phyloP scores from a whole-genome alignment of 2,329 filamentous ascomycete genomes.

The Ceratocystis cubensis region DNA sequence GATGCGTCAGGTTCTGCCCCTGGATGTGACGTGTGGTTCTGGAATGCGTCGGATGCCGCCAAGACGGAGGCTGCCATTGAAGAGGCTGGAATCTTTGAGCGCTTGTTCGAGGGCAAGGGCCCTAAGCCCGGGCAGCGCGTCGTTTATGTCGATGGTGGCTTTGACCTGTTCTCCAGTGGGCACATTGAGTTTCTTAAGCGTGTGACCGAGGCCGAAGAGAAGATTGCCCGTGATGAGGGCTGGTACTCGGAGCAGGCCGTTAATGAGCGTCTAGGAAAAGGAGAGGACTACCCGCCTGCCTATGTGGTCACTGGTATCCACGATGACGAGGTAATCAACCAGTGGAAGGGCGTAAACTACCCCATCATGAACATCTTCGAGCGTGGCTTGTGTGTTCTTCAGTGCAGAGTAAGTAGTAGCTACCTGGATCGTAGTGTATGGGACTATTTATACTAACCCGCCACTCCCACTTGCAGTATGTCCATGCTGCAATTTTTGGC shows the following conservation, averaged over 20 bases:
- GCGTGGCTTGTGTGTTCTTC: slow-evolving; percentile 83
- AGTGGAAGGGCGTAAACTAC: slow-evolving; percentile 95
- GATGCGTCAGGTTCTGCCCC: slow-evolving; percentile 69
- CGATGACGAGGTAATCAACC: slow-evolving; percentile 88
- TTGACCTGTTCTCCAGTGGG: slow-evolving; percentile 90
- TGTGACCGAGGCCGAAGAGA: slow-evolving; percentile 62
- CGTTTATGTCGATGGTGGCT: slow-evolving; percentile 92
- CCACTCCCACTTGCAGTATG: slow-evolving; percentile 45
- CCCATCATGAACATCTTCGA: slow-evolving; percentile 99
- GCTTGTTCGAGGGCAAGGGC: slow-evolving; percentile 57
- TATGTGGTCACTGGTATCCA: slow-evolving; percentile 92
- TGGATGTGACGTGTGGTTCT: slow-evolving; percentile 76
- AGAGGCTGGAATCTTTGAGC: slow-evolving; percentile 52
- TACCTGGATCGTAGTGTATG: neutral
- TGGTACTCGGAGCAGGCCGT: slow-evolving; percentile 61
- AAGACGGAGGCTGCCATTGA: slow-evolving; percentile 34
- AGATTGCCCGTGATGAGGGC: slow-evolving; percentile 51
- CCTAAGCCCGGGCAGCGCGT: slow-evolving; percentile 68
- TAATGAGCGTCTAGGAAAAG: slow-evolving; percentile 50
- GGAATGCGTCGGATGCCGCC: slow-evolving; percentile 46
- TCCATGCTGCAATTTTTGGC: slow-evolving; percentile 77
- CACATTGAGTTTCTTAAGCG: slow-evolving; percentile 87
- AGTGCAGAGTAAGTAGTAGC: slow-evolving; percentile 62
- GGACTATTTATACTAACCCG: neutral
- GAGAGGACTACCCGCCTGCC: slow-evolving; percentile 64